Conservation (phyloP, 108 stramenopile genomes). For the Aurantiochytrium sp. region DNA sequence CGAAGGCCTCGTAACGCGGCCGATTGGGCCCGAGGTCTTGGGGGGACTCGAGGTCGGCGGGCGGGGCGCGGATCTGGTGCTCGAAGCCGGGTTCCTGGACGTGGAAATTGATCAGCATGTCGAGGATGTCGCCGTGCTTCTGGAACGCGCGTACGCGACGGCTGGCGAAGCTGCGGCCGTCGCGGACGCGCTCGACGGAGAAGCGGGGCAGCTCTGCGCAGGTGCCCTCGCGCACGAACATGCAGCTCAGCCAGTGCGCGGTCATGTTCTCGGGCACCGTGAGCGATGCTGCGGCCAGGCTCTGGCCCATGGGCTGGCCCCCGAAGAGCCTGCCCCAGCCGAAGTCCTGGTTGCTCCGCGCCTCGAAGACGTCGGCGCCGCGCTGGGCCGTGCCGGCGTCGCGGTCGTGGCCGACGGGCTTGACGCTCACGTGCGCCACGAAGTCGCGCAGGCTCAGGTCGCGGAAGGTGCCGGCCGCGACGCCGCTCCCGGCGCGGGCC, state of each 20-base stretch:
- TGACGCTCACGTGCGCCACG: too few species aligned
- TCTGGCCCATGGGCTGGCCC: constrained; percentile 26
- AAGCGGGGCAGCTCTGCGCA: not conserved
- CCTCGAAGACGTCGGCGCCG: not conserved
- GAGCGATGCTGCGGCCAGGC: not conserved
- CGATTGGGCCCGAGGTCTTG: not conserved
- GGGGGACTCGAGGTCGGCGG: not conserved
- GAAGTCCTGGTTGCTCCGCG: not conserved
- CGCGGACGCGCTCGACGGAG: not conserved
- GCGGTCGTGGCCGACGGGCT: too few species aligned
- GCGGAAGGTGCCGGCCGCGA: too few species aligned
- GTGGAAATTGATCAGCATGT: constrained; percentile 4
- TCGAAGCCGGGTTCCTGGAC: not conserved
- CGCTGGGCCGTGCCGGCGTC: not conserved
- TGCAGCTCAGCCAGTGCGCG: constrained; percentile 25
- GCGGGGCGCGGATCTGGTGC: not conserved
- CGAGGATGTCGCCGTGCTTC: constrained; percentile 17
- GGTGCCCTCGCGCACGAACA: constrained; percentile 22
- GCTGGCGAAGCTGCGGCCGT: constrained; percentile 3
- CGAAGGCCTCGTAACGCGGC: not conserved
- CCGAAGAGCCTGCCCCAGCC: constrained; percentile 31
- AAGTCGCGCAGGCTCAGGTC: too few species aligned
- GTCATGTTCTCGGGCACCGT: not conserved
- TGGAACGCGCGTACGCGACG: not conserved
- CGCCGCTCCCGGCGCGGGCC: too few species aligned